These are phyloP conservation scores for Petunia hybrid DNA, from an alignment of 305 asterid species.

Conservation along the genomic window DNA sequence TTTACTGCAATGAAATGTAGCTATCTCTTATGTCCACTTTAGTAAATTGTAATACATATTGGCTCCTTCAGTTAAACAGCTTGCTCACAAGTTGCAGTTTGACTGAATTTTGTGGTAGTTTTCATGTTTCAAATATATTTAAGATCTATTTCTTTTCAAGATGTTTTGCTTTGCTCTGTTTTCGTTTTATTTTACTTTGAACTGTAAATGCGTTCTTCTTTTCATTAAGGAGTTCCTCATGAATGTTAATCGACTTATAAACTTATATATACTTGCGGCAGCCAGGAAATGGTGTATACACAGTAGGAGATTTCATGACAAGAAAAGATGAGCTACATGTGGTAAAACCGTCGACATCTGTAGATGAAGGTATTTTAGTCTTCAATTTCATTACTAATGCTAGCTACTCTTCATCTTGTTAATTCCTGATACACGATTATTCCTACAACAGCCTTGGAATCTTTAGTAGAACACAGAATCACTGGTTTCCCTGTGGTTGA, in stretches of 20 bases:
- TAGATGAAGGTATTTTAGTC: slow-evolving; percentile 61
- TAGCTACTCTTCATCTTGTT: slow-evolving; percentile 5
- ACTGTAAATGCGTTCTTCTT: not conserved
- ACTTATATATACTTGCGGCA: slow-evolving; percentile 38
- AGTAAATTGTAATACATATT: not conserved
- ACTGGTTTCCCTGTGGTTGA: slow-evolving; percentile 90
- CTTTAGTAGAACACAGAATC: slow-evolving; percentile 74
- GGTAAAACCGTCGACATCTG: slow-evolving; percentile 74
- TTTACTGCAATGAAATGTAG: not conserved
- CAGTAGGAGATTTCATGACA: slow-evolving; percentile 84
- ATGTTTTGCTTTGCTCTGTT: not conserved
- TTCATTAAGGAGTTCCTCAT: not conserved
- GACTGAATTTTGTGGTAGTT: not conserved
- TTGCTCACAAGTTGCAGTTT: not conserved
- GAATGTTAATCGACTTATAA: not conserved
- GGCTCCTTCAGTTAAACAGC: not conserved
- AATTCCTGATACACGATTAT: slow-evolving; percentile 6
- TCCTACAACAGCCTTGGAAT: slow-evolving; percentile 65
- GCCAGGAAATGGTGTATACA: slow-evolving; percentile 65
- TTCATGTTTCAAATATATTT: slow-evolving; percentile 12
- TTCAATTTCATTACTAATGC: not conserved
- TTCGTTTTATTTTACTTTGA: not conserved
- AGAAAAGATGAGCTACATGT: slow-evolving; percentile 69
- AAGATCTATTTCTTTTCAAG: slow-evolving; percentile 8
- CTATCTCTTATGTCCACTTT: not conserved